Evolutionary conservation across 1,284 basidiomycete genomes (phyloP), one percentile per base, ranked within the genome.

Genomic region (Ustilago vetiveriae): DNA sequence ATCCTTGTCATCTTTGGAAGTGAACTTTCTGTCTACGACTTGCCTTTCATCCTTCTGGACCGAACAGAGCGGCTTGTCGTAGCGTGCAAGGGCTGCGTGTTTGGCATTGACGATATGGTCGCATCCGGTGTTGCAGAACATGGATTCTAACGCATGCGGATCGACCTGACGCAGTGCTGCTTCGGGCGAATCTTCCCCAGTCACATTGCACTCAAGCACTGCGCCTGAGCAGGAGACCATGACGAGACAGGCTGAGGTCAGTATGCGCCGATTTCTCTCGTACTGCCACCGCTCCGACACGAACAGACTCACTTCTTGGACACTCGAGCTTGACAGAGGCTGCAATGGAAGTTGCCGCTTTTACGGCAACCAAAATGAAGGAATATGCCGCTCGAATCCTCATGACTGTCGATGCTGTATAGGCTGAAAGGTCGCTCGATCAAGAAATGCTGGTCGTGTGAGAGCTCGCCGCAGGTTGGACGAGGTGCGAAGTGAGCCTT

Each of bases 91-190:
- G 48, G 11, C 33, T 10, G 11, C 51, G 53, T 7, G 50, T 50
- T 17, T 29, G 22, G 27, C 57, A 27, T 69, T 69, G 42, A 63
- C 46, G 9, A 45, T 46, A 22, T 40, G 38, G 24, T 63, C 65
- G 42, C 65, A 69, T 13, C 65, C 65, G 8, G 22, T 9, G n/a
- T 42, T 29, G 39, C 65, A 69, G 43, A 33, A 69, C 52, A 58
- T 54, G 21, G 39, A 37, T 17, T 19, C 14, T 16, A 69, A 6
- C 3, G 65, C 65, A 8, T 46, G 47, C 16, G 23, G 36, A 30
- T 69, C 65, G 14, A 55, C 65, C 39, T 69, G 53, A 4, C 58
- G 58, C 3, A 69, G 42, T 4, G 48, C 54, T 9, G 58, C 49
- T 46, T 69, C 65, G 11, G 65, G 65, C 10, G 58, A 63, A 4